Conservation (phyloP, 495 filamentous ascomycete species). For the Talaromyces thailandensis region DNA sequence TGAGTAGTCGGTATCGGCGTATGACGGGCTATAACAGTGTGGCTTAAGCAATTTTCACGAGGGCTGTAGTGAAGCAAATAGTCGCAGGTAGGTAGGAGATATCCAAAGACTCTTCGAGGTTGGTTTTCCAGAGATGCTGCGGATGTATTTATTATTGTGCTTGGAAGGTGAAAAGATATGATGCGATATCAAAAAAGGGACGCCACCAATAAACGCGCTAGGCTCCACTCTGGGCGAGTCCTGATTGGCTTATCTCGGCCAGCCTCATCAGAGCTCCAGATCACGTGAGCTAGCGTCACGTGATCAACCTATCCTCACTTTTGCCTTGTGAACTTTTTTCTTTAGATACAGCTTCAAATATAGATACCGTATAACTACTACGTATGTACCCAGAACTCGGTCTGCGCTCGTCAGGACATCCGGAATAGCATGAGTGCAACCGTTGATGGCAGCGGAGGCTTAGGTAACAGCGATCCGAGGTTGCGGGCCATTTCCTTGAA, state of each 20-base stretch:
- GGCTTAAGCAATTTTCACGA: neutral
- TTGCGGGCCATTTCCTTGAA: neutral
- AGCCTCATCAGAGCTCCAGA: neutral
- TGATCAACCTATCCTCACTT: neutral
- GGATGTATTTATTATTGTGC: neutral
- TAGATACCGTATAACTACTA: too few species aligned
- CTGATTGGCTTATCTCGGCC: neutral
- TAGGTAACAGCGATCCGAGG: neutral
- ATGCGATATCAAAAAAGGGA: constrained; percentile 1
- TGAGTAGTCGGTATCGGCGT: neutral
- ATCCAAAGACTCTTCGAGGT: neutral
- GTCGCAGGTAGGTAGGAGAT: neutral
- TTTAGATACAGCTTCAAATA: too few species aligned
- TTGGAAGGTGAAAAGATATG: neutral
- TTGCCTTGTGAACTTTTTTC: too few species aligned
- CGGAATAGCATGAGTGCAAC: too few species aligned
- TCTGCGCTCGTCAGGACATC: neutral
- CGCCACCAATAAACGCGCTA: neutral
- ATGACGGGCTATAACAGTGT: neutral
- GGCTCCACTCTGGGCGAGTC: neutral
- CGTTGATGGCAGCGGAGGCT: neutral
- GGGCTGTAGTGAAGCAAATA: neutral
- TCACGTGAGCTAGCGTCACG: neutral
- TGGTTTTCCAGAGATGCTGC: neutral
- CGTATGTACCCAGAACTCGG: too few species aligned